phyloP scores from a whole-genome alignment of 75 land plant species.

The Pinus taeda region DNA sequence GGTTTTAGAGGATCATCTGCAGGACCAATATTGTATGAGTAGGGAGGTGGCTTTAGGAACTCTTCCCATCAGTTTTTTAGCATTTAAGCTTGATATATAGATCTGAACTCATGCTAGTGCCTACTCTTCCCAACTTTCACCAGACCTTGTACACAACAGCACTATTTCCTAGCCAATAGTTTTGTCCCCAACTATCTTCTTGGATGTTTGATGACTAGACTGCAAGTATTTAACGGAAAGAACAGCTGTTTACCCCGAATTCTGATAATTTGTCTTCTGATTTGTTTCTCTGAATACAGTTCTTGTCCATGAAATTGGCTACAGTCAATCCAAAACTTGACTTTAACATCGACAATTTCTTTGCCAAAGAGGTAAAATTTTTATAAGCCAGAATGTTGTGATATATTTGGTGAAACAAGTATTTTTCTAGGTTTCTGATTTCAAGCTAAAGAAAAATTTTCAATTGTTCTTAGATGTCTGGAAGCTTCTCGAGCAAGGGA shows the following conservation, averaged over 20 bases:
- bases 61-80: neutral
- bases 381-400: neutral
- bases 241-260: neutral
- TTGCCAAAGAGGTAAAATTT: slow-evolving; percentile 24
- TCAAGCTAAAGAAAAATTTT: neutral
- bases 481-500: slow-evolving; percentile 10
- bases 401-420: neutral
- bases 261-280: neutral
- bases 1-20: neutral
- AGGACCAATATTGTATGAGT: neutral
- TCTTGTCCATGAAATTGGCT: slow-evolving; percentile 35
- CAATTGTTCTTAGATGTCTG: slow-evolving; percentile 1
- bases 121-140: neutral
- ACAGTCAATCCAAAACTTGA: slow-evolving; percentile 30
- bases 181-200: neutral
- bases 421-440: neutral
- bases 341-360: slow-evolving; percentile 18
- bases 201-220: neutral
- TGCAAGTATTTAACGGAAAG: neutral
- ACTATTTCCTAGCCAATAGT: neutral
- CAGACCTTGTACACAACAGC: neutral
- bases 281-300: slow-evolving; percentile 14
- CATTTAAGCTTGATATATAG: neutral
- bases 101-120: neutral
- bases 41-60: neutral